Conservation (phyloP, 2,329 filamentous ascomycete species). For the Colletotrichum sp. region DNA sequence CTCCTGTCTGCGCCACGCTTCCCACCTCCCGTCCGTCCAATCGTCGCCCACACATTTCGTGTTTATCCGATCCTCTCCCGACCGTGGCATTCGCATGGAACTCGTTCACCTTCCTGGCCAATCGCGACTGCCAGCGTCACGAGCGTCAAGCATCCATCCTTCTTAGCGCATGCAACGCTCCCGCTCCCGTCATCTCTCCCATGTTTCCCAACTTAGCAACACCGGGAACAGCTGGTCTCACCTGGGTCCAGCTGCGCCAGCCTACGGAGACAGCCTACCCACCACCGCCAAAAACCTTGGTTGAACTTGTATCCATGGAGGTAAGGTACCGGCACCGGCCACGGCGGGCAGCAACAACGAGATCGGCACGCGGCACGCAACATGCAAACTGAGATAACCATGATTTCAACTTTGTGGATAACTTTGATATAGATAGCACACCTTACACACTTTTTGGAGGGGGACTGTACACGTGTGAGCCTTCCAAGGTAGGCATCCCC, state of each 20-base stretch:
- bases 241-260: neutral
- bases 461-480: neutral
- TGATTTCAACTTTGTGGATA: constrained; percentile 18
- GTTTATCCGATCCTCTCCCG: neutral
- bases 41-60: neutral
- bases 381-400: constrained; percentile 5
- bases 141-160: neutral
- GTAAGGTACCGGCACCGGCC: neutral
- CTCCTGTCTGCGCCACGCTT: constrained; percentile 1
- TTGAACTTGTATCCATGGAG: neutral
- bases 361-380: neutral
- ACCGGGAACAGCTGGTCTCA: neutral
- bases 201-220: neutral
- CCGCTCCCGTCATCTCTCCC: neutral
- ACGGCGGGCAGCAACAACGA: neutral
- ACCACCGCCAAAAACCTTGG: neutral
- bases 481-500: neutral
- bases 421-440: neutral
- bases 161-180: neutral
- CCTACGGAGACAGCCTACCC: neutral
- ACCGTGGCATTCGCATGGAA: neutral
- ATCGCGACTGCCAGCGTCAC: neutral
- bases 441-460: neutral
- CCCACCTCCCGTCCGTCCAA: neutral
- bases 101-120: neutral